Conservation (phyloP, 1,284 basidiomycete genomes). For the Pseudozyma thailandica region DNA sequence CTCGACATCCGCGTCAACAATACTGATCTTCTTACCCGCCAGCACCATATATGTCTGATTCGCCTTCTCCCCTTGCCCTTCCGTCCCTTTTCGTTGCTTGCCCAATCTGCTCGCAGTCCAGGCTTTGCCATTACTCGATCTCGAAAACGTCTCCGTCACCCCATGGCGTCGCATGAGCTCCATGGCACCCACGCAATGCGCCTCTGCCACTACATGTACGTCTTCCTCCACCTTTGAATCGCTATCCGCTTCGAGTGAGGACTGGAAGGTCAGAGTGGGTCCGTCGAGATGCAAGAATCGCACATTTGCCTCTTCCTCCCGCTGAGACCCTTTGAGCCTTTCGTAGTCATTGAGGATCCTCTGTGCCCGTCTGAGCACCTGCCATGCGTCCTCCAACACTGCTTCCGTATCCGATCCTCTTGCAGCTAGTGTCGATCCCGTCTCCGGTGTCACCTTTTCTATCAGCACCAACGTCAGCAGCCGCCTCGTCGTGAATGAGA, state of each 20-base stretch:
- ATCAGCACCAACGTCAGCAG: constrained; percentile 39
- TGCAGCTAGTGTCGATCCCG: constrained; percentile 2
- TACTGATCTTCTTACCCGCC: constrained; percentile 47
- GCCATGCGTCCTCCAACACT: constrained; percentile 32
- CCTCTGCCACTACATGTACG: constrained; percentile 28
- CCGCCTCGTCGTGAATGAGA: constrained; percentile 31
- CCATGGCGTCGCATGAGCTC: constrained; percentile 34
- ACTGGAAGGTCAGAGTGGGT: constrained; percentile 28
- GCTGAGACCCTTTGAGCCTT: constrained; percentile 2
- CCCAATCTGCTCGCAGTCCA: constrained; percentile 36
- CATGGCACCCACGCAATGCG: constrained; percentile 40
- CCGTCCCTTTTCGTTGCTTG: neutral
- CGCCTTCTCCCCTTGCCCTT: neutral
- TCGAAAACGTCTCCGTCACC: constrained; percentile 45
- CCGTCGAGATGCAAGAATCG: constrained; percentile 44
- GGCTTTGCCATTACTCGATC: constrained; percentile 45
- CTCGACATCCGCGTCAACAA: constrained; percentile 46
- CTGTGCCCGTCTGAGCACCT: constrained; percentile 37
- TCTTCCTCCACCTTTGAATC: constrained; percentile 25
- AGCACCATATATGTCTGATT: constrained; percentile 49
- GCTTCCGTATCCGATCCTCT: neutral
- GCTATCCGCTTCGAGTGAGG: constrained; percentile 11
- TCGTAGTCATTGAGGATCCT: constrained; percentile 44
- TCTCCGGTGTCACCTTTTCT: constrained; percentile 10
- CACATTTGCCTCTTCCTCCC: constrained; percentile 5